Percentiles rank a stretch among this genome's conserved stretches.
phyloP scores from a whole-genome alignment of 164 flowering plant species.

The Liriodendron chinense region DNA sequence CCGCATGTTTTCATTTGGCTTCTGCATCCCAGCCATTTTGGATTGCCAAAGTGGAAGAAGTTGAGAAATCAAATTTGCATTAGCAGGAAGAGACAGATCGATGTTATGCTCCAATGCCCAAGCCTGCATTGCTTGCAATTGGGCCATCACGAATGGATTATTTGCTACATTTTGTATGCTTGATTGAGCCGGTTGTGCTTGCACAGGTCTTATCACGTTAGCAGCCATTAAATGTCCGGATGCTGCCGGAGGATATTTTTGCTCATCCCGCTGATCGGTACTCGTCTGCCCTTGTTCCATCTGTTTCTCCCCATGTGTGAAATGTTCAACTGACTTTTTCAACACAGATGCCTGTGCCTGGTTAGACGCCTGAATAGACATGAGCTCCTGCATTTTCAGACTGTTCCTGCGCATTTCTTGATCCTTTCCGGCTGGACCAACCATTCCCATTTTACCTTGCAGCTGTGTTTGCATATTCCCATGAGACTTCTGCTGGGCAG shows the following conservation, averaged over 20 bases:
- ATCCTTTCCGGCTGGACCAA: slow-evolving; percentile 58
- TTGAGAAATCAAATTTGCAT: slow-evolving; percentile 72
- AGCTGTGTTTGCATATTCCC: slow-evolving; percentile 54
- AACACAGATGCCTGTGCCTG: slow-evolving; percentile 66
- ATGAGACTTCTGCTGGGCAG: slow-evolving; percentile 64
- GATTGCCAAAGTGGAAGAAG: slow-evolving; percentile 78
- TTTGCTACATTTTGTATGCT: slow-evolving; percentile 45
- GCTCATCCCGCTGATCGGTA: slow-evolving; percentile 42
- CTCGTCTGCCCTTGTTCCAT: slow-evolving; percentile 44
- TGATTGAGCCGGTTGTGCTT: slow-evolving; percentile 49
- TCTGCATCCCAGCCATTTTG: slow-evolving; percentile 62
- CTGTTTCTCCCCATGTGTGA: slow-evolving; percentile 54
- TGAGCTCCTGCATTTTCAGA: slow-evolving; percentile 68
- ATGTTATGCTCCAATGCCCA: slow-evolving; percentile 86
- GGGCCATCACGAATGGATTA: slow-evolving; percentile 63
- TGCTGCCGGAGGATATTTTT: slow-evolving; percentile 33
- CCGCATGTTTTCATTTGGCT: slow-evolving; percentile 51
- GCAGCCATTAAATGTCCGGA: slow-evolving; percentile 44
- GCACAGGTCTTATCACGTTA: slow-evolving; percentile 42
- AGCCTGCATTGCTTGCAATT: slow-evolving; percentile 76
- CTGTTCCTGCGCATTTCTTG: slow-evolving; percentile 54
- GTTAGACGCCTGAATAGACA: slow-evolving; percentile 57
- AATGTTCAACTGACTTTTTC: slow-evolving; percentile 57
- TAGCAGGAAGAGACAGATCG: slow-evolving; percentile 74
- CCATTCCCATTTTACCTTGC: slow-evolving; percentile 59